Evolutionary conservation across 176 grass and related monocot genomes (phyloP).

Genomic region (Oryza glaberrima): DNA sequence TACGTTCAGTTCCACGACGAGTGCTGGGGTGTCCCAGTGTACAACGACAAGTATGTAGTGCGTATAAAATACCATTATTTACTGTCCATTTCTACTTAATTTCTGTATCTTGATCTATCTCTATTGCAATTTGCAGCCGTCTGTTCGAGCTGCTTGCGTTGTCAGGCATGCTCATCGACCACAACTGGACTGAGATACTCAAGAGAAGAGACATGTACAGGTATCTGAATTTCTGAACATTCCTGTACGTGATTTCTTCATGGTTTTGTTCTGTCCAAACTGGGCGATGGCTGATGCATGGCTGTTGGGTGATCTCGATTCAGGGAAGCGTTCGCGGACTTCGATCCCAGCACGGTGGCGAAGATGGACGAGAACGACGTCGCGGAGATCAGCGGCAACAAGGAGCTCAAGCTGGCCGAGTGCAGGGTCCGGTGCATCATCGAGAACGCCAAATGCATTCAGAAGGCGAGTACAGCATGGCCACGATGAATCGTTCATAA

Average conservation of each 20-base stretch:
- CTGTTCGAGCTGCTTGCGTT: constrained; percentile 86
- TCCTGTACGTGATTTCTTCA: not conserved
- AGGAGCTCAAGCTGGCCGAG: constrained; percentile 80
- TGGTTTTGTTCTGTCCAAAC: not conserved
- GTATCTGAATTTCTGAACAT: constrained; percentile 13
- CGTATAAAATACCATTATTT: not conserved
- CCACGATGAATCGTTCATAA: not conserved
- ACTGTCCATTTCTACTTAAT: not conserved
- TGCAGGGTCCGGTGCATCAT: constrained; percentile 81
- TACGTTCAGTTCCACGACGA: constrained; percentile 92
- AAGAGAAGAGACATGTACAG: constrained; percentile 82
- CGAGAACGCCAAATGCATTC: constrained; percentile 91
- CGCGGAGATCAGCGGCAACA: constrained; percentile 57
- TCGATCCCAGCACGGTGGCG: constrained; percentile 63
- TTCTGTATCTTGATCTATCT: not conserved
- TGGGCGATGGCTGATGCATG: not conserved
- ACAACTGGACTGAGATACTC: constrained; percentile 96
- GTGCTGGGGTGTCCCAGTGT: constrained; percentile 85
- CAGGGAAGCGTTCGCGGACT: constrained; percentile 75
- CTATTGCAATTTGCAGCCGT: constrained; percentile 35
- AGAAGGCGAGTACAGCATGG: constrained; percentile 52
- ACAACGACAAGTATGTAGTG: constrained; percentile 75
- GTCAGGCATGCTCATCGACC: constrained; percentile 95
- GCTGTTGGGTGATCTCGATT: not conserved
- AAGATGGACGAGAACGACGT: constrained; percentile 76